phyloP scores from a whole-genome alignment of 2,329 filamentous ascomycete species.

The Pseudocercospora macadamiae region DNA sequence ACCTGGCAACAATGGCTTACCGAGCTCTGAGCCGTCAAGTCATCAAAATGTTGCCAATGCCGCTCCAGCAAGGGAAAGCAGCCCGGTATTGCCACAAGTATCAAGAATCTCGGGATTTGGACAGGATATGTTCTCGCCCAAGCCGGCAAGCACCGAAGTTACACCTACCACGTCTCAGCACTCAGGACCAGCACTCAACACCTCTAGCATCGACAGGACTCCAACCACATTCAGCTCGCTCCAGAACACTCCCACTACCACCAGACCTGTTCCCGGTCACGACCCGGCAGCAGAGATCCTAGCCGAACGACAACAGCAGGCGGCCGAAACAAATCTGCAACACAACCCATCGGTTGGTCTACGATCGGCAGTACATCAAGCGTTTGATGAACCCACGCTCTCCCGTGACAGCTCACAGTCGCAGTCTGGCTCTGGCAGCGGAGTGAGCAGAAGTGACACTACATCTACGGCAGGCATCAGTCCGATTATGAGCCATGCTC shows the following conservation, averaged over 20 bases:
- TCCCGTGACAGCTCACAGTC: slow-evolving; percentile 47
- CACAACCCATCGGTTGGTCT: slow-evolving; percentile 55
- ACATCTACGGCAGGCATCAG: slow-evolving; percentile 66
- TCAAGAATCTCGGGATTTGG: slow-evolving; percentile 49
- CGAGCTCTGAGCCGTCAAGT: background rate
- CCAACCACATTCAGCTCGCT: slow-evolving; percentile 23
- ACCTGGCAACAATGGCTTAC: background rate
- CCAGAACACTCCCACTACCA: slow-evolving; percentile 24
- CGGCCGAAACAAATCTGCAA: slow-evolving; percentile 40
- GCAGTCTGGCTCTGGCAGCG: slow-evolving; percentile 15
- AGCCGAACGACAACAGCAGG: slow-evolving; percentile 21
- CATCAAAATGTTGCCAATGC: background rate
- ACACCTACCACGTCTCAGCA: slow-evolving; percentile 6
- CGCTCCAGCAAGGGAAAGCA: slow-evolving; percentile 14
- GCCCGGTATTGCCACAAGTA: slow-evolving; percentile 46
- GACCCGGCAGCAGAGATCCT: slow-evolving; percentile 24
- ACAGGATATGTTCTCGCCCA: slow-evolving; percentile 36
- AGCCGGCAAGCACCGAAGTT: slow-evolving; percentile 8
- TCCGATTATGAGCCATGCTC: slow-evolving; percentile 65
- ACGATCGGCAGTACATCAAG: slow-evolving; percentile 61
- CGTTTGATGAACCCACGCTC: slow-evolving; percentile 64
- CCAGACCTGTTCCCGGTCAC: slow-evolving; percentile 10
- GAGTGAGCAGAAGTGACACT: slow-evolving; percentile 57
- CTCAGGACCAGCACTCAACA: background rate
- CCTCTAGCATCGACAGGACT: slow-evolving; percentile 6